Base-by-base conservation (phyloP, 163 green algal genomes). In the Chlorella variabilis region DNA sequence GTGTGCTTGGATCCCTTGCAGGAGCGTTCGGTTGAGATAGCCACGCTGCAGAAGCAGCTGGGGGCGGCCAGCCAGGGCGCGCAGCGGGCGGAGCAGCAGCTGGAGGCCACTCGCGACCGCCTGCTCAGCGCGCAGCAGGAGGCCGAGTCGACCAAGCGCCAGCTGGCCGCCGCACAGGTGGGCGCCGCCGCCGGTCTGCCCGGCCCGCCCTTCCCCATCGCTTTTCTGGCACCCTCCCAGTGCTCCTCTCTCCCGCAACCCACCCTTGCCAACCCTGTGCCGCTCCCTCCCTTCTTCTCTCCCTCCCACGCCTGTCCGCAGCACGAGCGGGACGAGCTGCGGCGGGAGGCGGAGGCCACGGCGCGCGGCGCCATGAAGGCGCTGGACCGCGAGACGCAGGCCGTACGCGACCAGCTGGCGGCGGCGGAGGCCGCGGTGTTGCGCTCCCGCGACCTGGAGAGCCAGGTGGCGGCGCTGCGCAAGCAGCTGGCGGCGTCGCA, bases 31-130 rank as follows among this genome's bases (percentile, higher is more conserved):
- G 49, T 80, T 36, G 73, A 80, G 56, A 63, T 80, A 5, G 18
- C 39, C 73, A 80, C 73, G 1, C 56, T 80, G 36, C 18, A 54
- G 56, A 48, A 33, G 36, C 73, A 80, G 73, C 36, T 80, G 15
- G 33, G 39, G 27, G 56, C 41, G 8, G 73, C 73, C 0, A 36
- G 70, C 36, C 34, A 70, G n/a, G 73, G 56, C 7, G 62, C 65
- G 3, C 56, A 69, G 38, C 7, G 13, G 1, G 54, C 73, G 3
- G 54, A 69, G 54, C 9, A 36, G 18, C 34, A 41, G 27, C 59
- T 67, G n/a, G 59, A 67, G 29, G 59, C 59, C 7, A 67, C 59
- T 4, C 59, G 59, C 9, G 59, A 67, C 59, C 27, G 59, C n/a
- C 59, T 67, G 59, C 59, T 67, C 20, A 39, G 27, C 59, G 29